Base-by-base conservation (phyloP, 176 grass and related monocot genomes). In the Tillandsia leiboldiana region DNA sequence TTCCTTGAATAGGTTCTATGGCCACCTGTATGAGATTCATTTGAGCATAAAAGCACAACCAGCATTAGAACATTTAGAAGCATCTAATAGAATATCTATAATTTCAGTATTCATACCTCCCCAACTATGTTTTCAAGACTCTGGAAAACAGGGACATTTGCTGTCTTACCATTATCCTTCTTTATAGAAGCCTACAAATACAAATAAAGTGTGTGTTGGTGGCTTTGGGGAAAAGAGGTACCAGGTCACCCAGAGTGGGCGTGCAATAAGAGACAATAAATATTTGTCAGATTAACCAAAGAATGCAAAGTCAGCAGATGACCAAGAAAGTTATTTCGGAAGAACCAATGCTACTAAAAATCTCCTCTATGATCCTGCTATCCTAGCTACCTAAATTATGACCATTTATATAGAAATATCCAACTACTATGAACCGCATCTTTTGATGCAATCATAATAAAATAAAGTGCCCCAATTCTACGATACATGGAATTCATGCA, bases 81-180 rank as follows among this genome's bases (percentile, higher is more conserved):
- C 17, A 63, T 51, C n/a, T 23, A 73, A 9, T 49, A 50, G 18
- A 27, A 73, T 73, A 70, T 23, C 14, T 57, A 72, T n/a, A 12
- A 14, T 12, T 29, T 51, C 26, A 75, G 15, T 9, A 17, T 22
- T 6, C 11, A 64, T 69, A 77, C 75, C 75, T 77, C 75, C 11
- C 75, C 75, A 51, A 49, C 51, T 50, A 77, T 77, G 53, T 68
- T 68, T 28, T 77, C 75, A 59, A 50, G 52, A 69, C 75, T 77
- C 14, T 69, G 51, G 26, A 77, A 77, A 77, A 77, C 28, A 49
- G 75, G 75, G 53, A 77, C 65, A 52, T 29, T 62, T 50, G 66
- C 42, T 26, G 75, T 53, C 52, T 69, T 52, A 12, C 75, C 75
- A 77, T 77, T 69, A 6, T 77, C 75, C 53, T 69, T 77, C 51